Percentiles rank a stretch among this genome's conserved stretches.
phyloP scores from a whole-genome alignment of 352 stramenopile genomes.

The Pythium phragmitis region DNA sequence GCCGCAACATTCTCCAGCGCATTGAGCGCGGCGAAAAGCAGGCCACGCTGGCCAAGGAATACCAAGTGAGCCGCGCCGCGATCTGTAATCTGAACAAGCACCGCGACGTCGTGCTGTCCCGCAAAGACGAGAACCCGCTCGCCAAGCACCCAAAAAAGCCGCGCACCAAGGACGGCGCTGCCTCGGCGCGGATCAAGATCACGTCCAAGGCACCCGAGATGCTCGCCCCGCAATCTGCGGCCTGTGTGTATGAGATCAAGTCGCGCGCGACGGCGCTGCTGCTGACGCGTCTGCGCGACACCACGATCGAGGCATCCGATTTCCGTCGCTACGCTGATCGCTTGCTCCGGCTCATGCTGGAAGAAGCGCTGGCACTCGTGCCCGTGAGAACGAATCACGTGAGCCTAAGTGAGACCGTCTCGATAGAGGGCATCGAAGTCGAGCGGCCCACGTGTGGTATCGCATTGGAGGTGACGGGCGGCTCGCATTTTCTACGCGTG shows the following conservation, averaged over 20 bases:
- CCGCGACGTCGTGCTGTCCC: conserved; percentile 36
- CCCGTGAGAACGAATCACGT: neutral
- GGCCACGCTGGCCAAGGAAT: conserved; percentile 54
- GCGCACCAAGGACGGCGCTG: conserved; percentile 13
- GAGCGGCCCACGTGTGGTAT: no score
- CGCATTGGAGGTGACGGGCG: no score
- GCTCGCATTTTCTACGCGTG: conserved; percentile 24
- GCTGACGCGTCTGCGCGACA: conserved; percentile 10
- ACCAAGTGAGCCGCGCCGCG: conserved; percentile 48
- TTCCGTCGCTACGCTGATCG: conserved; percentile 45
- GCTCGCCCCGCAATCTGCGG: no score
- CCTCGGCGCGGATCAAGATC: neutral
- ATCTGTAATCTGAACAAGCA: conserved; percentile 67
- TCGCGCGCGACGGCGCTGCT: neutral
- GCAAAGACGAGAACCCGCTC: conserved; percentile 42
- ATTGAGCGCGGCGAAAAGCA: conserved; percentile 46
- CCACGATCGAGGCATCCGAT: neutral
- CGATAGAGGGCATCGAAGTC: neutral
- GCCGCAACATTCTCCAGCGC: conserved; percentile 39
- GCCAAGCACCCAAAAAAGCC: conserved; percentile 50
- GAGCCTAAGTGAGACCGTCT: neutral
- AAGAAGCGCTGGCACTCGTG: conserved; percentile 29
- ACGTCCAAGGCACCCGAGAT: neutral
- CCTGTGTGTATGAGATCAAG: neutral
- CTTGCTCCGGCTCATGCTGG: conserved; percentile 49